A percentile compares a stretch with the other conserved stretches of the same genome.
Evolutionary conservation across 768 basidiomycete genomes (phyloP).

Genomic region (Lyophyllum decastes): DNA sequence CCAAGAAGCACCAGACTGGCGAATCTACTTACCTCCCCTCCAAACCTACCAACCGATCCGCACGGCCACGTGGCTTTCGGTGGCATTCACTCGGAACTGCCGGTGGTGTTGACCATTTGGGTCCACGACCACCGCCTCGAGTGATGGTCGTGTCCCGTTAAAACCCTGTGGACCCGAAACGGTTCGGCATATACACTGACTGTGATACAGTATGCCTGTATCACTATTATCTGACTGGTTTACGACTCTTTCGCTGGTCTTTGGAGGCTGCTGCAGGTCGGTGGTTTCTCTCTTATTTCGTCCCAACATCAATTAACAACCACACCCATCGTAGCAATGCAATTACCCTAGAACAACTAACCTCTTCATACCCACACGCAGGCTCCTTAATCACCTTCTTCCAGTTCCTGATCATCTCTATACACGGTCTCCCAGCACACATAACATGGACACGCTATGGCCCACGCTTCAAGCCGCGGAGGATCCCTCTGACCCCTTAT

Average conservation of each 20-base stretch:
- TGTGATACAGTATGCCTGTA: slow-evolving; percentile 9
- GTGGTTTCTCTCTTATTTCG: neutral
- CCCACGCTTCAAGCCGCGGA: slow-evolving; percentile 59
- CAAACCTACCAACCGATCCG: no score
- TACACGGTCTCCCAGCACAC: slow-evolving; percentile 72
- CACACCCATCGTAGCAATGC: slow-evolving; percentile 57
- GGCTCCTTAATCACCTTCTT: slow-evolving; percentile 87
- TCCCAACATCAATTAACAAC: neutral
- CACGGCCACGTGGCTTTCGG: slow-evolving; percentile 3
- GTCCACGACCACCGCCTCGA: neutral
- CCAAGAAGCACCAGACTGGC: no score
- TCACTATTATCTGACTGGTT: slow-evolving; percentile 46
- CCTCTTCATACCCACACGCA: slow-evolving; percentile 62
- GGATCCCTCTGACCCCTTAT: slow-evolving; percentile 74
- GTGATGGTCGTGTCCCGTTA: neutral
- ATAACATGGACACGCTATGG: slow-evolving; percentile 49
- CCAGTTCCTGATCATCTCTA: slow-evolving; percentile 78
- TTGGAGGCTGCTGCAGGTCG: slow-evolving; percentile 89
- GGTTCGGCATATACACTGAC: neutral
- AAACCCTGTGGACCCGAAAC: neutral
- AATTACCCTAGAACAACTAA: slow-evolving; percentile 73
- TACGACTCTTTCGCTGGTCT: slow-evolving; percentile 70
- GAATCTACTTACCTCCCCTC: no score
- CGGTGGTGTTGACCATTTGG: neutral
- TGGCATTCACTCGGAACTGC: neutral